These are phyloP conservation scores for Magnolia changhungtana DNA, from an alignment of 164 flowering plant species.

Conservation along the genomic window DNA sequence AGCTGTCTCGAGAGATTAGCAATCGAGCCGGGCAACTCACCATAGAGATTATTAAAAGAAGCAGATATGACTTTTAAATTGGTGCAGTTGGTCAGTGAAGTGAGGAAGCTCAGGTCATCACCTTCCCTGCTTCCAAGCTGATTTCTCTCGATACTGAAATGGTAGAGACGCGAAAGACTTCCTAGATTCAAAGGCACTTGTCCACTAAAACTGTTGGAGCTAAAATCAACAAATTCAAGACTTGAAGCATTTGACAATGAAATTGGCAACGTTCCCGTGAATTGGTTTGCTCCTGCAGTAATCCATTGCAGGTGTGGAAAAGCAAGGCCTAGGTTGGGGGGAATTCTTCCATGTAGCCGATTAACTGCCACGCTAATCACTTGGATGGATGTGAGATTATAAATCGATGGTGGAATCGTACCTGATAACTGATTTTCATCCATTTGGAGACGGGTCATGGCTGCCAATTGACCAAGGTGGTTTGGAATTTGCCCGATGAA, in stretches of 20 bases:
- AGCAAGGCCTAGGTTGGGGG: slow-evolving; percentile 13
- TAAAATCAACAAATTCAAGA: no score
- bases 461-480: slow-evolving; percentile 23
- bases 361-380: slow-evolving; percentile 33
- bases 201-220: no score
- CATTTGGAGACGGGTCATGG: slow-evolving; percentile 28
- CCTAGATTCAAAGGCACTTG: no score
- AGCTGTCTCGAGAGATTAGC: background rate
- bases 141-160: background rate
- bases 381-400: slow-evolving; percentile 40
- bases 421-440: slow-evolving; percentile 36
- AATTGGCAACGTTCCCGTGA: no score
- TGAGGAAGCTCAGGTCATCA: background rate
- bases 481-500: slow-evolving; percentile 33
- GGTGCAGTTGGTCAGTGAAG: background rate
- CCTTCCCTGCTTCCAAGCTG: background rate
- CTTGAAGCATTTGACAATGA: no score
- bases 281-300: no score
- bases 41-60: background rate
- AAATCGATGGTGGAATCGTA: slow-evolving; percentile 36
- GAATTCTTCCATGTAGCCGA: slow-evolving; percentile 26
- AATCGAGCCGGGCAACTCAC: background rate
- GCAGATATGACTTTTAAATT: background rate
- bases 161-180: background rate
- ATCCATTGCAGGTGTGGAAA: no score